Evolutionary conservation across 257 asterid genomes (phyloP), one percentile per base, ranked within the genome.

Genomic region (Nicotiana benthamiana): DNA sequence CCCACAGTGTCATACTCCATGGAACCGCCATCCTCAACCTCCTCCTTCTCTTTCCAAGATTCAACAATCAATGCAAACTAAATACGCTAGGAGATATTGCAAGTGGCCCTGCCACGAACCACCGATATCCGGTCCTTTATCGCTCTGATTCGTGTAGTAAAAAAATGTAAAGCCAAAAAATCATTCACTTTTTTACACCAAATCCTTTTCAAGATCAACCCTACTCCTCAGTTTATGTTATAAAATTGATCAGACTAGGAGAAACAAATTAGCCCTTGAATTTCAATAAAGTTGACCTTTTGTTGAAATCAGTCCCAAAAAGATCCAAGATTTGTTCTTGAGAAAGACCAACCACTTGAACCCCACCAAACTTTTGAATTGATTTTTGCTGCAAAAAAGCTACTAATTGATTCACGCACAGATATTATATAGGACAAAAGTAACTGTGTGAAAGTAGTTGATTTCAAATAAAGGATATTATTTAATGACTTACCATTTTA

Each of bases 1-100:
- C 61, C 92, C 90, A 89, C 26, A 91, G 64, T 2, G 90, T 90
- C 87, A 80, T 82, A 80, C 92, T 90, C 93, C 97, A 94, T 40
- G 91, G 87, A 87, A 90, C 89, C 15, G 94, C 98, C 98, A 93
- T 94, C 40, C n/a, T 62, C 62, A 9, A 34, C 54, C 27, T 20
- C 46, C 30, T 62, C 81, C 22, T 54, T 46, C 52, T 66, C 46
- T 34, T 83, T 20, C 62, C 60, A 30, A 68, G 30, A 68, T 36
- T 68, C 54, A 34, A 22, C 5, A 67, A 51, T 51, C 17, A 51
- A 51, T 3, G 17, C 17, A 52, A 68, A 40, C 46, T 40, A 10
- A 40, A 11, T 32, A 32, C 1, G 40, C 40, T 5, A 34, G 9
- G 46, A 40, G 46, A 40, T 40, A 40, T 40, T 7, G 46, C 11